Percentiles rank a stretch among this genome's conserved stretches.
Conservation (phyloP, 73 alveolate species). For the Paramecium sonneborni region DNA sequence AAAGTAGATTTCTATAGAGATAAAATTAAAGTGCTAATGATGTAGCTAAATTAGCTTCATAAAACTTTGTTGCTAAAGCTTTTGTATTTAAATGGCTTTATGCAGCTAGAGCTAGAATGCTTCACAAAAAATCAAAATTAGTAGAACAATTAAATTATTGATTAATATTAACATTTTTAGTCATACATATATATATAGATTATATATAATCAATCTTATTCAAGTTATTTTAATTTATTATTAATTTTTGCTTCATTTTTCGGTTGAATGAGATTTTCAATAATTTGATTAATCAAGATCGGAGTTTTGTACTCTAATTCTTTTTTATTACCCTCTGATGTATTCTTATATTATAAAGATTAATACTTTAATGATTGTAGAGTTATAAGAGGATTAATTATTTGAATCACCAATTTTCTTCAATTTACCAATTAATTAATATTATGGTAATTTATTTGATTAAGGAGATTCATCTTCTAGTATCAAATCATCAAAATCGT, state of each 20-base stretch:
- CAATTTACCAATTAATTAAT: conserved; percentile 17
- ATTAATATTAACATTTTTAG: background rate
- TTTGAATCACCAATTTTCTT: background rate
- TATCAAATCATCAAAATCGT: background rate
- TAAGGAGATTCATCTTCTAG: conserved; percentile 11
- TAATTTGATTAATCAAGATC: background rate
- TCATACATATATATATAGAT: background rate
- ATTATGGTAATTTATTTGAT: conserved; percentile 21
- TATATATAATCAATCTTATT: background rate
- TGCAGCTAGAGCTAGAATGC: background rate
- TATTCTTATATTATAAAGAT: background rate
- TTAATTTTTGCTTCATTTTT: background rate
- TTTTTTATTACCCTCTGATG: background rate
- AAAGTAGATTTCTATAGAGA: conserved; percentile 28
- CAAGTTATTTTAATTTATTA: background rate
- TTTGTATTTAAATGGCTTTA: conserved; percentile 44
- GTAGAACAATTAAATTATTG: background rate
- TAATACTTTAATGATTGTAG: background rate
- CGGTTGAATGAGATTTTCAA: background rate
- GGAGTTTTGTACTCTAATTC: background rate
- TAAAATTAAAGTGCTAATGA: conserved; percentile 34
- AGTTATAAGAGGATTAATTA: background rate
- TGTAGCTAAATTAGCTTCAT: background rate
- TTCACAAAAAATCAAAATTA: too few relatives aligned
- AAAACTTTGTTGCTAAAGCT: conserved; percentile 37